Base-by-base conservation (phyloP, 1,284 basidiomycete species). In the Austropuccinia psidii region DNA sequence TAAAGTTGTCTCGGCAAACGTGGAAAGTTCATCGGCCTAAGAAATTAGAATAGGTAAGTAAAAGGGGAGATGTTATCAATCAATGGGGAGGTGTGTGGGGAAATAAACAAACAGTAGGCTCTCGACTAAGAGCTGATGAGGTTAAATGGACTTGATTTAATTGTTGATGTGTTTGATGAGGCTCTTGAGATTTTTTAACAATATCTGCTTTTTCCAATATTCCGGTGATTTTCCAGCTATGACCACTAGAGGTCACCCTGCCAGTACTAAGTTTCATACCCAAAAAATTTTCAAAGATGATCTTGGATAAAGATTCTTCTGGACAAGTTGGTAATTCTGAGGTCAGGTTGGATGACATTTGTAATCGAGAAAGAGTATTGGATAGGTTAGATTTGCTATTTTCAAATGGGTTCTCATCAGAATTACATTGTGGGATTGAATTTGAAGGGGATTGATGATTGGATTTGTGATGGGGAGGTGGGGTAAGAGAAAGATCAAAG, bases 1-100 rank as follows among this genome's bases (percentile, higher is more conserved):
- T 54, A 97, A 81, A 15, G 76, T 76, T 2, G 85, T 87, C 73
- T 93, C 90, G 3, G 88, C 86, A 81, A 96, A 97, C 19, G 85
- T 82, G 0, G 85, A 83, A 45, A 97, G 83, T 75, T 94, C 89
- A 75, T 83, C 80, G 80, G 77, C 35, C 76, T 77, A 39, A 7
- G n/a, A n/a, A n/a, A 4, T 62, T 29, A 24, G 31, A 41, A 24
- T 33, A 31, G 17, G 17, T 41, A 31, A 47, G 62, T 11, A 9
- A 15, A 35, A 37, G 33, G 27, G 21, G 19, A n/a, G n/a, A 61
- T 5, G 49, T 35, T 49, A 49, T n/a, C 13, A 7, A 50, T 29
- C 47, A 33, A 47, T 21, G 50, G 37, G 7, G 54, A 4, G 17
- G 29, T 19, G 4, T 19, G 1, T 9, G 21, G 43, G 17, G 29